phyloP scores from a whole-genome alignment of 495 filamentous ascomycete species.

The Xylaria bambusicola region DNA sequence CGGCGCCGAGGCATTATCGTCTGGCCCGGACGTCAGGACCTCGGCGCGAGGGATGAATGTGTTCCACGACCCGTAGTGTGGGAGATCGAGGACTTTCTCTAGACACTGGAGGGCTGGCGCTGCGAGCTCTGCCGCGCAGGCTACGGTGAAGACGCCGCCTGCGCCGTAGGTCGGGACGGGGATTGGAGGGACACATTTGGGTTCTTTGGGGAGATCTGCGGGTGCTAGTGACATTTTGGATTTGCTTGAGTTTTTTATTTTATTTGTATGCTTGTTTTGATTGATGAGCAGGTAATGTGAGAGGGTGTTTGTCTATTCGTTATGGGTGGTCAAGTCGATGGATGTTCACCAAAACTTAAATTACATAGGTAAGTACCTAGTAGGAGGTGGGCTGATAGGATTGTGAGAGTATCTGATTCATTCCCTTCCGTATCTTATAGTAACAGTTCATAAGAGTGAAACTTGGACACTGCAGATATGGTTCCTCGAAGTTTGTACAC shows the following conservation, averaged over 20 bases:
- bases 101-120: constrained; percentile 32
- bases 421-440: too few relatives aligned
- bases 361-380: too few relatives aligned
- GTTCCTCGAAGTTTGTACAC: too few relatives aligned
- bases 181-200: constrained; percentile 13
- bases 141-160: constrained; percentile 33
- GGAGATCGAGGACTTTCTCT: constrained; percentile 27
- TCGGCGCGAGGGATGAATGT: constrained; percentile 32
- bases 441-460: too few relatives aligned
- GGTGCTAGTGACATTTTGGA: constrained; percentile 12
- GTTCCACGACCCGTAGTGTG: constrained; percentile 40
- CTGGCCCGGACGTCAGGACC: constrained; percentile 21
- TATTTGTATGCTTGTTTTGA: too few relatives aligned
- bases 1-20: too few relatives aligned
- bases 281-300: background rate
- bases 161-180: constrained; percentile 35
- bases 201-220: constrained; percentile 1
- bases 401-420: too few relatives aligned
- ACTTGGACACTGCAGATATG: too few relatives aligned
- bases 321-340: too few relatives aligned
- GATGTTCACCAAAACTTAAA: too few relatives aligned
- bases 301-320: background rate
- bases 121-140: constrained; percentile 31
- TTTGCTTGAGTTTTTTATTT: too few relatives aligned
- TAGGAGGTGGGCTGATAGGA: too few relatives aligned